Evolutionary conservation across 495 filamentous ascomycete species (phyloP).

Genomic region (Daldinia caldariorum): DNA sequence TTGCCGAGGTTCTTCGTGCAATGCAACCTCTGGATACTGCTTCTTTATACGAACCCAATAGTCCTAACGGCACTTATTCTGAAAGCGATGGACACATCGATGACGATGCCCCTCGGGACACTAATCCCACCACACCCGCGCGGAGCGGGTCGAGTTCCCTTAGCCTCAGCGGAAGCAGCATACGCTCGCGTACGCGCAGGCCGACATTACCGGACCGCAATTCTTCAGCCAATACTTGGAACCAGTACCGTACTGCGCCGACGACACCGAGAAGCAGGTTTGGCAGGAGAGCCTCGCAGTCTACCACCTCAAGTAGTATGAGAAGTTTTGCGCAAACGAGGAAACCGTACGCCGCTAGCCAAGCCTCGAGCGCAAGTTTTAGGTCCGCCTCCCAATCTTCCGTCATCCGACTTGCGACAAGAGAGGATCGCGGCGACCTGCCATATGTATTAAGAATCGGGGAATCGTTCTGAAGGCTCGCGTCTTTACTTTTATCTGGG

Average conservation of each 20-base stretch:
- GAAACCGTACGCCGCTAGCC: conserved; percentile 51
- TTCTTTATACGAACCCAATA: conserved; percentile 52
- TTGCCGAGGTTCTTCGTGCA: conserved; percentile 78
- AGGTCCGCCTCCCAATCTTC: conserved; percentile 49
- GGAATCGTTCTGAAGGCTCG: conserved; percentile 24
- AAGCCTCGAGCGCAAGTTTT: conserved; percentile 53
- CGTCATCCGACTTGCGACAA: conserved; percentile 55
- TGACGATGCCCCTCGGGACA: conserved; percentile 54
- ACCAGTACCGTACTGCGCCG: conserved; percentile 61
- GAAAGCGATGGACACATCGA: conserved; percentile 59
- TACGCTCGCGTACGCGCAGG: conserved; percentile 32
- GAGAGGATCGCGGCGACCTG: conserved; percentile 50
- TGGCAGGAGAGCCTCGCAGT: conserved; percentile 41
- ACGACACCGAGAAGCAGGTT: conserved; percentile 59
- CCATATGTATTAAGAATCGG: conserved; percentile 55
- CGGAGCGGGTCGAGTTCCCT: conserved; percentile 32
- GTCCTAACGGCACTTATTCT: conserved; percentile 39
- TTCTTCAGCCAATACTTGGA: conserved; percentile 51
- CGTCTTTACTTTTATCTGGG: not conserved
- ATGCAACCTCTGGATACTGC: conserved; percentile 73
- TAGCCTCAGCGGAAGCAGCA: conserved; percentile 46
- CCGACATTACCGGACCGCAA: conserved; percentile 42
- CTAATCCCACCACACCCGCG: conserved; percentile 41
- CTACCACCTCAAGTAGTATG: conserved; percentile 50
- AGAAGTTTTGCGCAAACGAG: conserved; percentile 58